These are phyloP conservation scores for Leccinum subgranulosum DNA, from an alignment of 768 basidiomycete genomes.

Conservation along the genomic window DNA sequence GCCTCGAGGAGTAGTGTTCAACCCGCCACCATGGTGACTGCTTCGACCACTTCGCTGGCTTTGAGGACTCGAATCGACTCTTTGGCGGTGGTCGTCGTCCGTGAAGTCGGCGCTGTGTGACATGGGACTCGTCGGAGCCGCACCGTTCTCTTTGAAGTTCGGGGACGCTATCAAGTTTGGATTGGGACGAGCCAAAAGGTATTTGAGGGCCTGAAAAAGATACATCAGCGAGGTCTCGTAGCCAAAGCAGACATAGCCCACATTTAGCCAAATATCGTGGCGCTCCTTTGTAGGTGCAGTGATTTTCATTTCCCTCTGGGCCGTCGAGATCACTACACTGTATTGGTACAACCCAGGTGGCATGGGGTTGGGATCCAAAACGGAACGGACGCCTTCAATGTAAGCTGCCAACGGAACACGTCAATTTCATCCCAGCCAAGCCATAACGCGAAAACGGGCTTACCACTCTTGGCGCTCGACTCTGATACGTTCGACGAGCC, in stretches of 20 bases:
- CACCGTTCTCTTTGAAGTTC: constrained; percentile 30
- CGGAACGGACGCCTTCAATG: constrained; percentile 86
- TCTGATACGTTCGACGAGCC: constrained; percentile 85
- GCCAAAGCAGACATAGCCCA: constrained; percentile 36
- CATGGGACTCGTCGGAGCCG: constrained; percentile 47
- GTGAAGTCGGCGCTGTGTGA: constrained; percentile 40
- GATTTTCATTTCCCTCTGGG: constrained; percentile 96
- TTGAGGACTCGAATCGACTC: constrained; percentile 57
- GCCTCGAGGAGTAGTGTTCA: constrained; percentile 75
- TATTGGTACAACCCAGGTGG: constrained; percentile 92
- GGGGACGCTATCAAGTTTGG: constrained; percentile 23
- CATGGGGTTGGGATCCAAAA: constrained; percentile 95
- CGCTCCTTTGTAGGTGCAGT: constrained; percentile 74
- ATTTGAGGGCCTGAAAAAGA: constrained; percentile 73
- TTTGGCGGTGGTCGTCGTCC: constrained; percentile 51
- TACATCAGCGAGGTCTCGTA: constrained; percentile 8
- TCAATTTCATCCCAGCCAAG: constrained; percentile 5
- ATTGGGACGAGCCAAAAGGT: constrained; percentile 77
- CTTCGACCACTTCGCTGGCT: constrained; percentile 73
- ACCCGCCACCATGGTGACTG: constrained; percentile 51
- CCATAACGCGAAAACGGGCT: constrained; percentile 33
- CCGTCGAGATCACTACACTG: constrained; percentile 89
- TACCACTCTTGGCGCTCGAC: constrained; percentile 96
- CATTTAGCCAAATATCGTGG: constrained; percentile 96
- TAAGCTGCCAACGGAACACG: constrained; percentile 55